Base-by-base conservation (phyloP, 164 flowering plant species). In the Aristolochia californica region DNA sequence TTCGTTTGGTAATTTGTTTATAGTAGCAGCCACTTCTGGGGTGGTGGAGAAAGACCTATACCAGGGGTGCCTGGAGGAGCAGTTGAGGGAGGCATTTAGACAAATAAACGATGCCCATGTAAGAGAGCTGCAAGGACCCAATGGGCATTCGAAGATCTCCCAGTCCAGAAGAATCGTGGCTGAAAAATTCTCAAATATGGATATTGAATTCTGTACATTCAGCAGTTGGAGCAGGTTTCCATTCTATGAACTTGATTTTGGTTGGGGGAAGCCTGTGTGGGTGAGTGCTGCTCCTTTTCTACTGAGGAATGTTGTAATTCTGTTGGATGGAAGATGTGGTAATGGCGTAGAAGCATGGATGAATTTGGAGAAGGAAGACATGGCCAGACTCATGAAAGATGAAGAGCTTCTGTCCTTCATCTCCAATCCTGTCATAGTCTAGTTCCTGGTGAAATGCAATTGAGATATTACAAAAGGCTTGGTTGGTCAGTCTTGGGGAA, bases 251-350 rank as follows among this genome's bases (percentile, higher is more conserved):
- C 64, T 53, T 13, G 79, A 74, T 58, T 79, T 76, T 23, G 80
- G 78, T 7, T 79, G 73, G 78, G 83, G 81, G 26, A 70, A 62
- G 68, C 81, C 77, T 0, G 4, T 18, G 0, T 78, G 74, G 81
- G 66, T 64, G 13, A 59, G 66, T n/a, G 21, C 30, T 23, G 17
- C 40, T 0, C 23, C 27, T 5, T 0, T 28, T 11, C 25, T 51
- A 0, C 20, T 44, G 34, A 70, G 57, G 63, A 74, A 74, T 25
- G 5, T 7, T 1, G 17, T 52, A 4, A 13, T 66, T 0, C 25
- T 75, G 58, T 38, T 66, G 54, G 66, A 48, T 13, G 48, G 64
- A 9, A 68, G 52, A 43, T 53, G 23, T 17, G 69, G 73, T 0
- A 51, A 52, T 18, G 76, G 76, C 45, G 60, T 69, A 1, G 74